Evolutionary conservation across 768 basidiomycete species (phyloP).

Genomic region (Lentinula aciculospora): DNA sequence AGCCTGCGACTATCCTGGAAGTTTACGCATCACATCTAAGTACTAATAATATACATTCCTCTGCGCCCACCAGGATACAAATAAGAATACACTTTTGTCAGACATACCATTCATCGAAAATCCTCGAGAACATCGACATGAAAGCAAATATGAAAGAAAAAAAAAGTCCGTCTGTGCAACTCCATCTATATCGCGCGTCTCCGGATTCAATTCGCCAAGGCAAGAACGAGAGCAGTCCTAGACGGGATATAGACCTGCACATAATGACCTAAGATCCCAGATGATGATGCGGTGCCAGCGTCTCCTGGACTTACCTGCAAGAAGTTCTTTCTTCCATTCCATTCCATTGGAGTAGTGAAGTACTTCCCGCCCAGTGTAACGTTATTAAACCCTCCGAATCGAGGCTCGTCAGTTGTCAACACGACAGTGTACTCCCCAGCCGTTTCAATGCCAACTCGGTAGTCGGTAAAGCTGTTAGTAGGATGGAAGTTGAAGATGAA

Average conservation of each 20-base stretch:
- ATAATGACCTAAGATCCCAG: background rate
- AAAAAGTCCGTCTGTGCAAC: background rate
- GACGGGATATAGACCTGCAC: constrained; percentile 68
- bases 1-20: too few species aligned
- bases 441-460: constrained; percentile 84
- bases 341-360: constrained; percentile 80
- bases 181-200: background rate
- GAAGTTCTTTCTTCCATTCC: constrained; percentile 92
- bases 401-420: constrained; percentile 79
- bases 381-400: constrained; percentile 89
- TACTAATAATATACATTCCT: background rate
- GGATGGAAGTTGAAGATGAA: constrained; percentile 99
- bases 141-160: background rate
- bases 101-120: background rate
- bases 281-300: background rate
- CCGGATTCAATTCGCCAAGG: constrained; percentile 12
- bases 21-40: background rate
- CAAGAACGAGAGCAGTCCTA: constrained; percentile 62
- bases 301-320: constrained; percentile 52
- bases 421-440: constrained; percentile 82
- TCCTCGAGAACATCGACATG: background rate
- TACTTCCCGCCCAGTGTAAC: constrained; percentile 57
- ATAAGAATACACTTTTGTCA: background rate
- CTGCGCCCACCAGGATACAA: background rate
- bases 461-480: constrained; percentile 85